Evolutionary conservation across 1,139 yeast species (phyloP), one percentile per base, ranked within the genome.

Genomic region (Arxiozyma slooffiae): DNA sequence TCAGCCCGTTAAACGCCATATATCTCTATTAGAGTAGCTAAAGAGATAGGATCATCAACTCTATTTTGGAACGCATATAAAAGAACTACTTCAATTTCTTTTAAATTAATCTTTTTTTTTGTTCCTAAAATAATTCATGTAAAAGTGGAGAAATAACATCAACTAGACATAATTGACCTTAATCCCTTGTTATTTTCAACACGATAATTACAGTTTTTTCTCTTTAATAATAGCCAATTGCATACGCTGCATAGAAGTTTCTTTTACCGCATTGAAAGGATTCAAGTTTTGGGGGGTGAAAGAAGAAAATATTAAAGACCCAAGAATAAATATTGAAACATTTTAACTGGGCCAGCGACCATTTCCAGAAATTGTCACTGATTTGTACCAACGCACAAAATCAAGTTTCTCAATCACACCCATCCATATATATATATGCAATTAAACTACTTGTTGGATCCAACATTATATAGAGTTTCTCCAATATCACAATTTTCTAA

Each of bases 11-110:
- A 56, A 21, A 57, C 63, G 14, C 52, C 47, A 48, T 52, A 54
- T 48, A 60, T 51, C 24, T 61, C 66, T 41, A 61, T 56, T 34
- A 53, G 46, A 7, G 65, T 57, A 42, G 57, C 55, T 16, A 62
- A 41, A 11, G 60, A 52, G 8, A 60, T 51, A 16, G 57, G 48
- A 38, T 50, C 57, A 6, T 46, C 44, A 6, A 34, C 48, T 11
- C 47, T 41, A 9, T 38, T 40, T 26, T 48, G 44, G 39, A 50
- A 50, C 1, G 50, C 51, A 3, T 48, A 51, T 7, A n/a, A 8
- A 24, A 51, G 23, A 14, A 52, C 55, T 2, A 17, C 20, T n/a
- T 50, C 46, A 16, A 51, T 40, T 26, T 36, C 48, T 16, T 47
- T 38, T 30, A 47, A 18, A 39, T 44, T 42, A 11, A 51, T 30